phyloP scores from a whole-genome alignment of 208 protist species.

The Leptomonas pyrrhocoris region DNA sequence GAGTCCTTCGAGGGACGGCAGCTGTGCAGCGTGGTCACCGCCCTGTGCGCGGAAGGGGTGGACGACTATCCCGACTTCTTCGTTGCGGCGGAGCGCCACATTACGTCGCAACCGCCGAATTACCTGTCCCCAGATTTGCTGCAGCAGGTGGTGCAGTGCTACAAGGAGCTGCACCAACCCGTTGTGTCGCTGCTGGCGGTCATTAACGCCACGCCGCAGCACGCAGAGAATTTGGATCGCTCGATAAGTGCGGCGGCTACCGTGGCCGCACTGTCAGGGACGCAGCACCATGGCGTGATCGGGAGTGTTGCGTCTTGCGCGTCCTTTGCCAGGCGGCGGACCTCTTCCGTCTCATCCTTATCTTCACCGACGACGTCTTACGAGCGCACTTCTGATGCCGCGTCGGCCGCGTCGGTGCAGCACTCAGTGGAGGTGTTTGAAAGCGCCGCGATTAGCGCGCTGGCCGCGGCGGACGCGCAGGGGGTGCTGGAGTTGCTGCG shows the following conservation, averaged over 20 bases:
- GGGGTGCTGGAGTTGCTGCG: conserved; percentile 63
- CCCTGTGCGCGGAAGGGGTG: conserved; percentile 56
- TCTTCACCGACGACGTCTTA: too few relatives aligned
- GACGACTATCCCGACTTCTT: conserved; percentile 81
- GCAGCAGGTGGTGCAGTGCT: conserved; percentile 62
- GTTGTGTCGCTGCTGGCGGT: conserved; percentile 62
- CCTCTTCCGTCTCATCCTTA: background rate
- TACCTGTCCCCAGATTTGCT: conserved; percentile 68
- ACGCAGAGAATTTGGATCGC: conserved; percentile 26
- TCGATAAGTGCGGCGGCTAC: conserved; percentile 28
- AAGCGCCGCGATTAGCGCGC: conserved; percentile 33
- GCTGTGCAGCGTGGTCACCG: conserved; percentile 59
- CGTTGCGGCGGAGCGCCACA: conserved; percentile 65
- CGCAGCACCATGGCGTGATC: background rate
- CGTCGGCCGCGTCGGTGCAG: conserved; percentile 17
- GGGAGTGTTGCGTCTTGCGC: background rate
- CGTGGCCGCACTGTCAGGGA: conserved; percentile 21
- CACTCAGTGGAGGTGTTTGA: conserved; percentile 58
- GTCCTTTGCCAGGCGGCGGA: background rate
- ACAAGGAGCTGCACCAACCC: conserved; percentile 65
- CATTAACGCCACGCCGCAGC: conserved; percentile 19
- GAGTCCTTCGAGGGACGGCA: conserved; percentile 65
- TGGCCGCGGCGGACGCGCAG: conserved; percentile 43
- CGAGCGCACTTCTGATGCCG: background rate
- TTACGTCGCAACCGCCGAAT: conserved; percentile 39